Evolutionary conservation across 805 yeast genomes (phyloP), one percentile per base, ranked within the genome.

Genomic region (Sugiyamaella lignohabitans): DNA sequence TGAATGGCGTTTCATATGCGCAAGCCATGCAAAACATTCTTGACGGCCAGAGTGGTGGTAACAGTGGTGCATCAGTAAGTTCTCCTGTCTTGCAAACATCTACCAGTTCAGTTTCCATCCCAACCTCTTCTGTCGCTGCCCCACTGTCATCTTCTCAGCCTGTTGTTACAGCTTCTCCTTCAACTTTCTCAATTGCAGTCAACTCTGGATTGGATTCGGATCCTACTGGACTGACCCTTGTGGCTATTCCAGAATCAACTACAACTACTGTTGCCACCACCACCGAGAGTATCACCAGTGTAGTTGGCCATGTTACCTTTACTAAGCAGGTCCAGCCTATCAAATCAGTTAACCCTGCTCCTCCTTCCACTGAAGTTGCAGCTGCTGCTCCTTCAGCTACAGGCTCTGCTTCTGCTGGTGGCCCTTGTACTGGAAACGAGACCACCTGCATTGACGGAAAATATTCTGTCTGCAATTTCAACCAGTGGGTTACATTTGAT

Each of bases 391-490:
- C 54, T 18, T 39, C 51, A 20, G 45, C 42, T 24, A 34, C 45
- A 20, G 42, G 52, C 27, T 48, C 60, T 18, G 48, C 59, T n/a
- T 17, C 61, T 6, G 38, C 57, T 5, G 49, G 57, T 14, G 43
- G 43, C 10, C 11, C 47, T 49, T 47, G 63, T 49, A 39, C 50
- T 4, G 74, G 70, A 24, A 84, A 84, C 44, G 72, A 69, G 14
- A 53, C 72, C 14, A 72, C 80, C 3, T 81, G 87, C 60, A 57
- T 70, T 4, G 64, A 66, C 53, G 84, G 82, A 30, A 48, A 65
- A 17, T 70, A 74, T 53, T 79, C 84, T 16, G 65, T 79, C 39
- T 81, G 86, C 63, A 70, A 75, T 55, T 68, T 65, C 57, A 80
- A 80, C 35, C 48, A 61, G 20, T 82, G 87, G 87, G 82, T 76